Conservation (phyloP, 371 early-diverging fungal genomes). For the Rhizopus delemar region DNA sequence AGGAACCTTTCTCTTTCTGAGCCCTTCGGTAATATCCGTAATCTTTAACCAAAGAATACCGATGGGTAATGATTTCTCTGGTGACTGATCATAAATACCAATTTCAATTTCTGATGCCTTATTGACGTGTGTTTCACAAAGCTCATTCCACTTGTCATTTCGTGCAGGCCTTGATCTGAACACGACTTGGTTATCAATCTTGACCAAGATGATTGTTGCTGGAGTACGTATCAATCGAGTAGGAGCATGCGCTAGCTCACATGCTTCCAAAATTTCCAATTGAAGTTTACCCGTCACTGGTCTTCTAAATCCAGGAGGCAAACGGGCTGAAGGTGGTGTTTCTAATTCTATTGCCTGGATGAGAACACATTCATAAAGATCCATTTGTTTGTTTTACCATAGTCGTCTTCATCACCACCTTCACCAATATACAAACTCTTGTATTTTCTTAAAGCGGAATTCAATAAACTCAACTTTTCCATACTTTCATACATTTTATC, state of each 20-base stretch:
- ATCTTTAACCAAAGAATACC: constrained; percentile 83
- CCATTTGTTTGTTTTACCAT: constrained; percentile 29
- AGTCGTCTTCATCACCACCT: constrained; percentile 72
- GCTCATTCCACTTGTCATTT: constrained; percentile 73
- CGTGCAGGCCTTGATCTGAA: constrained; percentile 69
- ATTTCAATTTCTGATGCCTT: constrained; percentile 91
- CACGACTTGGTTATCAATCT: constrained; percentile 77
- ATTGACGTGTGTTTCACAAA: constrained; percentile 79
- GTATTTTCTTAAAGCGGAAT: constrained; percentile 81
- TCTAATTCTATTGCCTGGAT: constrained; percentile 26
- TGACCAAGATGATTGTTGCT: constrained; percentile 73
- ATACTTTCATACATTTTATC: constrained; percentile 72
- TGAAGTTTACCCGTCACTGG: constrained; percentile 75
- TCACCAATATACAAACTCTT: constrained; percentile 78
- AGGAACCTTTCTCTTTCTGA: constrained; percentile 65
- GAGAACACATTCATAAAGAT: not conserved
- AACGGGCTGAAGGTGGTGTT: constrained; percentile 41
- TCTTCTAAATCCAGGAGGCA: constrained; percentile 68
- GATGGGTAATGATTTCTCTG: constrained; percentile 63
- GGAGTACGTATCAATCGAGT: constrained; percentile 56
- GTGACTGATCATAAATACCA: constrained; percentile 70
- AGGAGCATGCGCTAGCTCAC: constrained; percentile 68
- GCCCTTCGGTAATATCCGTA: constrained; percentile 74
- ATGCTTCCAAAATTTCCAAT: constrained; percentile 65
- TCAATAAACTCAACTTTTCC: constrained; percentile 80